A percentile compares a stretch with the other conserved stretches of the same genome.
These are phyloP conservation scores for Thecaphora thlaspeos DNA, from an alignment of 1,284 basidiomycete species.

Conservation along the genomic window DNA sequence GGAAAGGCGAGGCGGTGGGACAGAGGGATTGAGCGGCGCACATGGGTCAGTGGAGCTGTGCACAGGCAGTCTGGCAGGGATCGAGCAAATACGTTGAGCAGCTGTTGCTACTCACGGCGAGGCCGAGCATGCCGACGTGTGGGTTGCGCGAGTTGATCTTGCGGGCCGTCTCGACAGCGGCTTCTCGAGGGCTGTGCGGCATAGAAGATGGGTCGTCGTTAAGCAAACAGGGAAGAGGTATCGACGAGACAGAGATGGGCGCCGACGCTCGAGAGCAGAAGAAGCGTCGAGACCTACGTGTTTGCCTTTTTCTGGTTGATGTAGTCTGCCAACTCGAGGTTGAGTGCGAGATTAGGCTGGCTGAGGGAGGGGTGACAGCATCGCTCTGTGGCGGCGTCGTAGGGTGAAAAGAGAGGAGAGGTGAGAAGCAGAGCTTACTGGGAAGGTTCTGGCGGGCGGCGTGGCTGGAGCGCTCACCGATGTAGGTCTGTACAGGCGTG, in stretches of 20 bases:
- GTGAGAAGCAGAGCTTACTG: neutral
- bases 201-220: neutral
- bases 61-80: no score
- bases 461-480: slow-evolving; percentile 18
- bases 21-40: neutral
- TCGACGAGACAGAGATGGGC: neutral
- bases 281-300: no score
- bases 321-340: slow-evolving; percentile 89
- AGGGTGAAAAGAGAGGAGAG: neutral
- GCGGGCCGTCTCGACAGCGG: slow-evolving; percentile 76
- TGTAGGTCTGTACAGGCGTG: slow-evolving; percentile 38
- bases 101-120: slow-evolving; percentile 53
- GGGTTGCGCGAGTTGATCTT: slow-evolving; percentile 85
- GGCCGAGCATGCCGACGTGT: slow-evolving; percentile 78
- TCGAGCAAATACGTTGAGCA: no score
- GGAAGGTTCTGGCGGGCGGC: neutral
- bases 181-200: slow-evolving; percentile 69
- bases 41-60: no score
- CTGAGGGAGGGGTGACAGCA: slow-evolving; percentile 83
- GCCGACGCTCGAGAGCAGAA: no score
- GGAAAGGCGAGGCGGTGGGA: neutral
- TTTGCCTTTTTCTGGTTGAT: slow-evolving; percentile 96
- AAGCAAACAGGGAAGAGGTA: slow-evolving; percentile 3
- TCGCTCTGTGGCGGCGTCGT: slow-evolving; percentile 61
- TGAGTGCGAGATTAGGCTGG: slow-evolving; percentile 86